Conservation (phyloP, 805 yeast genomes). For the Suhomyces prunicola region DNA sequence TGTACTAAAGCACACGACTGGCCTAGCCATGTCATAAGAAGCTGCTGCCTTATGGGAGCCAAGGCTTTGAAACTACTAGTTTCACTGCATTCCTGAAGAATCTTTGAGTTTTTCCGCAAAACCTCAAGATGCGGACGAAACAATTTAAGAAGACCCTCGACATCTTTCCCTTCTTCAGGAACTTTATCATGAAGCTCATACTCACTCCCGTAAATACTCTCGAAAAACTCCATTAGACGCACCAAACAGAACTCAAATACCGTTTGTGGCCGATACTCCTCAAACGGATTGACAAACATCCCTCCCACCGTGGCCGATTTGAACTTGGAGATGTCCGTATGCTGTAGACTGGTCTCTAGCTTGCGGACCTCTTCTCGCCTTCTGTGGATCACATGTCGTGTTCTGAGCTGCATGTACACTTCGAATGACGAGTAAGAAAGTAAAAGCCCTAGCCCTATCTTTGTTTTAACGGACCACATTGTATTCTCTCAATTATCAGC, state of each 20-base stretch:
- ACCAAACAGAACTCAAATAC: constrained; percentile 78
- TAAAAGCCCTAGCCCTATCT: constrained; percentile 42
- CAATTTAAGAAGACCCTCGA: constrained; percentile 58
- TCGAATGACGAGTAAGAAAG: constrained; percentile 65
- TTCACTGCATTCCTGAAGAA: constrained; percentile 26
- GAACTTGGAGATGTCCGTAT: constrained; percentile 20
- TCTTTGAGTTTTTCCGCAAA: constrained; percentile 31
- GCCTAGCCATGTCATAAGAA: constrained; percentile 87
- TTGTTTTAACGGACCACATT: constrained; percentile 22
- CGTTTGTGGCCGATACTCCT: constrained; percentile 87
- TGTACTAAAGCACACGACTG: constrained; percentile 82
- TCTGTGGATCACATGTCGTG: constrained; percentile 51
- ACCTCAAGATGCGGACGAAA: constrained; percentile 54
- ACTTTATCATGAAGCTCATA: constrained; percentile 35
- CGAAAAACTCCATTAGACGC: constrained; percentile 67
- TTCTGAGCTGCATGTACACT: constrained; percentile 52
- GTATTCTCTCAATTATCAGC: not conserved
- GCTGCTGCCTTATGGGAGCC: constrained; percentile 33
- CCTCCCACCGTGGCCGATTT: constrained; percentile 56
- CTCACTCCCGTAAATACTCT: constrained; percentile 42
- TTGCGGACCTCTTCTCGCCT: constrained; percentile 30
- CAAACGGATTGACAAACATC: constrained; percentile 85
- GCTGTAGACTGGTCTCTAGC: not conserved
- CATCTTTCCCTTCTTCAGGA: constrained; percentile 46
- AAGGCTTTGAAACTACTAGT: constrained; percentile 17